A percentile compares a stretch with the other conserved stretches of the same genome.
phyloP scores from a whole-genome alignment of 768 basidiomycete genomes.

The Gyrodon lividus region DNA sequence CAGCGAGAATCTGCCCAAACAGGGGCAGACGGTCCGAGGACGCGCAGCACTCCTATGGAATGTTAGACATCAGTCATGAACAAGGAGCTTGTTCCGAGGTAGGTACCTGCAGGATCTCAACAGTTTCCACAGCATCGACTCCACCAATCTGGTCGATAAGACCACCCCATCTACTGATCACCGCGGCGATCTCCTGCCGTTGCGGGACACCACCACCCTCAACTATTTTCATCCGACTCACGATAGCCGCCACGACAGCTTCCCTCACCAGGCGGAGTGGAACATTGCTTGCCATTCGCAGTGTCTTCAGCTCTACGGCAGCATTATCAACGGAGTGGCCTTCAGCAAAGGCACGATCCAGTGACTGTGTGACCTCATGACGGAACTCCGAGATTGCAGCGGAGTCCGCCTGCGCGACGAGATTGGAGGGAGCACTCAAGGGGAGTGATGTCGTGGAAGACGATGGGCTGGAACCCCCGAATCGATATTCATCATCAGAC shows the following conservation, averaged over 20 bases:
- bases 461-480: constrained; percentile 34
- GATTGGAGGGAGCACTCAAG: constrained; percentile 38
- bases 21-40: constrained; percentile 60
- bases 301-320: constrained; percentile 89
- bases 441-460: constrained; percentile 50
- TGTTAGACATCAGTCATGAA: constrained; percentile 4
- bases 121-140: constrained; percentile 76
- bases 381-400: constrained; percentile 69
- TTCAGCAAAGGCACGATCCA: constrained; percentile 91
- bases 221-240: constrained; percentile 66
- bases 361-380: constrained; percentile 74
- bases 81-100: neutral
- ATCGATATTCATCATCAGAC: constrained; percentile 40
- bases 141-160: constrained; percentile 82
- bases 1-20: constrained; percentile 84
- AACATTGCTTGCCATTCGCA: constrained; percentile 96
- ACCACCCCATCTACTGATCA: constrained; percentile 79
- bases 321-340: constrained; percentile 92
- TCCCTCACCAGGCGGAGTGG: constrained; percentile 81
- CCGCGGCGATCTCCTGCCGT: constrained; percentile 58
- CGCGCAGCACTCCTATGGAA: constrained; percentile 61
- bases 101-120: constrained; percentile 74
- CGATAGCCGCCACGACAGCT: constrained; percentile 83
- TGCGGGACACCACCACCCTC: constrained; percentile 56
- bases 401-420: constrained; percentile 37